Evolutionary conservation across 495 filamentous ascomycete genomes (phyloP), one percentile per base, ranked within the genome.

Genomic region (Cryomyces antarcticus): DNA sequence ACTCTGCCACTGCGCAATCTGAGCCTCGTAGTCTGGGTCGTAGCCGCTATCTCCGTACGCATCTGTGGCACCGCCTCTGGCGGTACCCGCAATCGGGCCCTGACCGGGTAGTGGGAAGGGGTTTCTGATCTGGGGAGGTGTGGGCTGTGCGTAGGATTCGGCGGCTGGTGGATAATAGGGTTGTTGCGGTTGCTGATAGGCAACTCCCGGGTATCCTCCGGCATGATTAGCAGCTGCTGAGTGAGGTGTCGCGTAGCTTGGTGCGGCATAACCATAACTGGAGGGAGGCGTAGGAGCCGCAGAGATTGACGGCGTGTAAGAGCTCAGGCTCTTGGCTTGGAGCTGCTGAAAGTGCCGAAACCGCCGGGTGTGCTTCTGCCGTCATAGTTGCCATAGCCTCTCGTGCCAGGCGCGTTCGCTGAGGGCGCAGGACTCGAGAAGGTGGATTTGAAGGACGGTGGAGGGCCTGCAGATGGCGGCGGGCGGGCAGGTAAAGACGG

Each of bases 1-100:
- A 53, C 78, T 86, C 61, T 93, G 86, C 84, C 92, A 96, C 60
- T 94, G 85, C 38, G 88, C 88, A 44, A 95, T 87, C 57, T 93
- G 81, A 7, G 85, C 85, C 43, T 89, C 83, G 57, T 82, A 79
- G 52, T 95, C 86, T 5, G 85, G 78, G 53, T 96, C 87, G 35
- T 77, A 58, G 38, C 24, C 46, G 7, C 41, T 41, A 40, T 46
- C 45, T 17, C 61, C 61, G n/a, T 66, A 50, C 30, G 9, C 9
- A 2, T 28, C 38, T 12, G 7, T 39, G 7, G n/a, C 38, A 7
- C 68, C 67, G 28, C 62, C 58, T 12, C 67, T 67, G 45, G 62
- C 63, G 46, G 52, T 43, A 40, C 53, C 61, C 30, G 38, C 31
- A 38, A 33, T 31, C 52, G 61, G 57, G 31, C 61, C 60, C 41